Evolutionary conservation across 345 rosid species (phyloP), one percentile per base, ranked within the genome.

Genomic region (Aquilaria sinensis): DNA sequence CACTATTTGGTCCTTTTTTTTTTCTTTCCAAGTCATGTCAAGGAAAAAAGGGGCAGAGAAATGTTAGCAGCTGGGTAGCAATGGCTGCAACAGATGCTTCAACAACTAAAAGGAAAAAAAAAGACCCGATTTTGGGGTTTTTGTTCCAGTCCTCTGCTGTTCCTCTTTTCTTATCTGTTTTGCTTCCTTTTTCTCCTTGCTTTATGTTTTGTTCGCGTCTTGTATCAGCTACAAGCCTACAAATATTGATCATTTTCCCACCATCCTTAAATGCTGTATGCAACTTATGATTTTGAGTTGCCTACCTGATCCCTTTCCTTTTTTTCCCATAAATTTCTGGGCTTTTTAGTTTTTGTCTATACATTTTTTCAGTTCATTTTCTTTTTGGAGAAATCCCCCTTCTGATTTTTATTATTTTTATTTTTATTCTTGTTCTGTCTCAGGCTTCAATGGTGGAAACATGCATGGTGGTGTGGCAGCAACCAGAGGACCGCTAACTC

Each of bases 401-500:
- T 10, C 65, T 12, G 32, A 62, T 52, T 58, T 53, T 31, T 47
- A 61, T 31, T 31, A 12, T 48, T 23, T 23, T 23, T 23, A 23
- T 23, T 23, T 23, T 23, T 23, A 23, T 45, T 10, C 14, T 15
- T 69, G 11, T 51, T 10, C 23, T 58, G 55, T 65, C 66, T 73
- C 79, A 76, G 87, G 83, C 71, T 72, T 68, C 69, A 79, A 82
- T 47, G 67, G 69, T 51, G 79, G 76, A 66, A 74, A 61, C 80
- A 77, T 82, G 90, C 84, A 86, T 74, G 93, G 78, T 23, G 48
- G 59, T 61, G 64, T 70, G 37, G 51, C 62, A 34, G 76, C 82
- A 45, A 77, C 65, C 23, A 80, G 76, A 74, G 87, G 89, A 51
- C 80, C 84, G 46, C 83, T 89, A 15, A 86, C 86, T 56, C 76